Percentiles rank a stretch among this genome's conserved stretches.
Evolutionary conservation across 768 basidiomycete species (phyloP).

Genomic region (Amanita fuliginea): DNA sequence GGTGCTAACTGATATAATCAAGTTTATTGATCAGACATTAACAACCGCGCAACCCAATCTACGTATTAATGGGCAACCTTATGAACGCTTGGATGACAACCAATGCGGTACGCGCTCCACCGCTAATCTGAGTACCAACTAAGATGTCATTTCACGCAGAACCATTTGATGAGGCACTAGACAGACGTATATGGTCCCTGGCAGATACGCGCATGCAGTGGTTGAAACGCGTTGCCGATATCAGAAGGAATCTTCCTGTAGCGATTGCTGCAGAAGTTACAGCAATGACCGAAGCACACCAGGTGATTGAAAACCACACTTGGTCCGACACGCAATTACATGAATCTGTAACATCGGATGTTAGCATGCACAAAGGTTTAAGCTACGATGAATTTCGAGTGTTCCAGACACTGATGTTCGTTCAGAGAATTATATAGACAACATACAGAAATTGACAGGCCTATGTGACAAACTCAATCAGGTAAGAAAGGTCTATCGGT

Average conservation of each 20-base stretch:
- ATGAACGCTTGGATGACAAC: conserved; percentile 48
- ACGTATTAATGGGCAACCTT: conserved; percentile 70
- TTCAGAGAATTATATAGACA: neutral
- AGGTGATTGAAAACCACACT: conserved; percentile 16
- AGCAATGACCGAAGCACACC: conserved; percentile 20
- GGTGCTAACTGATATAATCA: conserved; percentile 4
- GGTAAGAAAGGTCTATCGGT: conserved; percentile 3
- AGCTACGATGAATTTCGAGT: neutral
- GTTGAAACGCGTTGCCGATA: conserved; percentile 61
- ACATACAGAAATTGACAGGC: neutral
- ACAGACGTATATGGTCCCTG: conserved; percentile 72
- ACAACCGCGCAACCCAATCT: conserved; percentile 58
- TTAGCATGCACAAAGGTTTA: neutral
- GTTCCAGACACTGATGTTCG: neutral
- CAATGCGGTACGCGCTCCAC: conserved; percentile 32
- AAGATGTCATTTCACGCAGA: conserved; percentile 33
- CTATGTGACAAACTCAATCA: conserved; percentile 3
- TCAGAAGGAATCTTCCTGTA: conserved; percentile 50
- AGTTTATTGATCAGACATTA: conserved; percentile 60
- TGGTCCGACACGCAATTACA: conserved; percentile 8
- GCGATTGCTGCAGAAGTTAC: conserved; percentile 32
- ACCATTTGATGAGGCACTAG: conserved; percentile 79
- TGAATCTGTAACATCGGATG: conserved; percentile 13
- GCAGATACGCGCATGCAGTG: conserved; percentile 65
- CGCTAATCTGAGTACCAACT: neutral